Conservation (phyloP, 495 filamentous ascomycete species). For the Cladorrhinum samala region DNA sequence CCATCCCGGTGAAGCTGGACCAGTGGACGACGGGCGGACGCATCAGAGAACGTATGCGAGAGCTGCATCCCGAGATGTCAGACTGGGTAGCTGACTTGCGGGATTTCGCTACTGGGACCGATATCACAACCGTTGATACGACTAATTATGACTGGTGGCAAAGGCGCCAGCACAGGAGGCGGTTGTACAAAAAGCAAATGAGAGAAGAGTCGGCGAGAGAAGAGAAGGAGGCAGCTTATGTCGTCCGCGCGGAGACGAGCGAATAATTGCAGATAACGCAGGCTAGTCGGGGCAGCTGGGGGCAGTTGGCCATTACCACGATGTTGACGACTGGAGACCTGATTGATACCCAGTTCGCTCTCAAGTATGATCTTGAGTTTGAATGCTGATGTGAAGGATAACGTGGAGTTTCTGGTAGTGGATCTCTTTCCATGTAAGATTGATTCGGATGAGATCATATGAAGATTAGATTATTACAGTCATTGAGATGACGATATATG, state of each 20-base stretch:
- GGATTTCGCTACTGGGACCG: slow-evolving; percentile 34
- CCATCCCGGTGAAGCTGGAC: slow-evolving; percentile 51
- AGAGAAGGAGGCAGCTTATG: no score
- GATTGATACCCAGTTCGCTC: slow-evolving; percentile 25
- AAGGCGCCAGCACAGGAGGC: slow-evolving; percentile 32
- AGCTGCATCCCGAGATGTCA: slow-evolving; percentile 28
- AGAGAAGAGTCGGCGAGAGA: slow-evolving; percentile 32
- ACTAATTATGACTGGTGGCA: slow-evolving; percentile 22
- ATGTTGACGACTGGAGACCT: no score
- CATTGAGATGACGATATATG: no score
- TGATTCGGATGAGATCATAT: neutral
- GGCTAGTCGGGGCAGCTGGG: no score
- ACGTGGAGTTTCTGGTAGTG: slow-evolving; percentile 2
- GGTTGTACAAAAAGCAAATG: slow-evolving; percentile 36
- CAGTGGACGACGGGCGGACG: slow-evolving; percentile 46
- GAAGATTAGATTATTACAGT: no score
- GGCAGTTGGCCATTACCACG: no score
- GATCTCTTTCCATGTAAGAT: neutral
- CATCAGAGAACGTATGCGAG: slow-evolving; percentile 26
- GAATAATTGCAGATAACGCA: no score
- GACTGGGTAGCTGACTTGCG: slow-evolving; percentile 38
- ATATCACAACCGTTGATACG: slow-evolving; percentile 32
- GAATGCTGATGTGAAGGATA: neutral
- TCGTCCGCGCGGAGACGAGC: no score
- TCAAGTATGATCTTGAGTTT: slow-evolving; percentile 21